Evolutionary conservation across 2,329 filamentous ascomycete species (phyloP), one percentile per base, ranked within the genome.

Genomic region (Nemania bipapillata): DNA sequence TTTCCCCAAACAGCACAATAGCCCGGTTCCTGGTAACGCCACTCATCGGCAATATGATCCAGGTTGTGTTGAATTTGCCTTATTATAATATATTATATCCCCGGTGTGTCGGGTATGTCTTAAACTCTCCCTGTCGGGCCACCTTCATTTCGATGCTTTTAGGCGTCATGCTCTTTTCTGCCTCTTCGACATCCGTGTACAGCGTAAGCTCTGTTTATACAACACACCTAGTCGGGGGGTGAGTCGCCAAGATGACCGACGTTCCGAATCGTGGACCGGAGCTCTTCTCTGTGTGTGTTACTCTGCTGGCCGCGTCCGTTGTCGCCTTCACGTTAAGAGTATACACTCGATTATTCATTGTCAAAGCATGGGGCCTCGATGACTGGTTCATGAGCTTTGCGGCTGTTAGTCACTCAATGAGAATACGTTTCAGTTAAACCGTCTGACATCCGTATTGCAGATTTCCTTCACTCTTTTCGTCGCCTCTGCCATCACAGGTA

Each of bases 381-480:
- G 69, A 71, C 49, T 71, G 69, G 69, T 57, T 53, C 4, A 71
- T 71, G 69, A 22, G 58, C 30, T 17, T 61, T 54, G 69, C 68
- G n/a, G 49, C 65, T 28, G 68, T 70, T 40, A 53, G 52, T 50
- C 20, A 37, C 47, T 35, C 53, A 11, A 30, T 52, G 12, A 12
- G 28, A 56, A 63, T 22, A 17, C 28, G 26, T 35, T 52, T 32
- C 28, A n/a, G 26, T 2, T 9, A 24, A 56, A 20, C 26, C n/a
- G 12, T 28, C 53, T 45, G 1, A 63, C 49, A 50, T 8, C 9
- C 24, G 15, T 22, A 57, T 32, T 20, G 7, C 53, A 81, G 80
- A 68, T 71, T 7, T 78, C 74, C n/a, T 83, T 83, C 65, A 64
- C 77, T n/a, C 66, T 78, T 4, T 83, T 80, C 69, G 74, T 75